Percentiles rank a stretch among this genome's conserved stretches.
Evolutionary conservation across 768 basidiomycete genomes (phyloP).

Genomic region (Termitomyces heimii): DNA sequence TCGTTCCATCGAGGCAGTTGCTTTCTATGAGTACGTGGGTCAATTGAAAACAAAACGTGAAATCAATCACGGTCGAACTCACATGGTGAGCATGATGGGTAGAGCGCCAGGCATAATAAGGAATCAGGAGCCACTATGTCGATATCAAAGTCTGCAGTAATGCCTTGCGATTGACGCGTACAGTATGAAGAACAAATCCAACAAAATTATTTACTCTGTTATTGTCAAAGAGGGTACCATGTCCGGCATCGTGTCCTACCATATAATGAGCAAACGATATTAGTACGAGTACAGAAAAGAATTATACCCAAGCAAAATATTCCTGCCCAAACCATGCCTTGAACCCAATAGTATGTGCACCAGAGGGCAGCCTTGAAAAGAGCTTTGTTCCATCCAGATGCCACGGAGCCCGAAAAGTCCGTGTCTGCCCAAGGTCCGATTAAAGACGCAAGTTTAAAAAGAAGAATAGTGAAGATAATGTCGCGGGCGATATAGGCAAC

Average conservation of each 20-base stretch:
- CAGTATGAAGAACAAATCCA: constrained; percentile 45
- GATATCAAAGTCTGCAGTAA: constrained; percentile 10
- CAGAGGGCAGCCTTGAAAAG: constrained; percentile 31
- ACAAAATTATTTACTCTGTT: constrained; percentile 33
- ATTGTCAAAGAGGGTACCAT: constrained; percentile 32
- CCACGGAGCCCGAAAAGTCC: constrained; percentile 33
- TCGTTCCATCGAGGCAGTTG: constrained; percentile 67
- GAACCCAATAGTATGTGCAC: constrained; percentile 44
- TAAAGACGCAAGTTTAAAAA: constrained; percentile 37
- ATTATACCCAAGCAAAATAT: constrained; percentile 45
- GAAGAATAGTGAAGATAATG: constrained; percentile 31
- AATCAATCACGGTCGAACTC: constrained; percentile 8
- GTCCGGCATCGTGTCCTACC: constrained; percentile 41
- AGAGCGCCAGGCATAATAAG: constrained; percentile 63
- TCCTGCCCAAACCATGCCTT: constrained; percentile 44
- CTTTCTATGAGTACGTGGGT: constrained; percentile 29
- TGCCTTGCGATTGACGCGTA: constrained; percentile 13
- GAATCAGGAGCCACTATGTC: constrained; percentile 42
- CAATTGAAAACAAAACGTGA: not conserved
- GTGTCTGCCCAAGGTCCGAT: constrained; percentile 35
- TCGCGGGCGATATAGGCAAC: constrained; percentile 39
- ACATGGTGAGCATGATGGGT: constrained; percentile 69
- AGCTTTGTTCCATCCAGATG: constrained; percentile 22
- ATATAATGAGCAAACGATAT: not conserved
- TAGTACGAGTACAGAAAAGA: not conserved